These are phyloP conservation scores for Trametes cubensis DNA, from an alignment of 768 basidiomycete genomes.

Conservation along the genomic window DNA sequence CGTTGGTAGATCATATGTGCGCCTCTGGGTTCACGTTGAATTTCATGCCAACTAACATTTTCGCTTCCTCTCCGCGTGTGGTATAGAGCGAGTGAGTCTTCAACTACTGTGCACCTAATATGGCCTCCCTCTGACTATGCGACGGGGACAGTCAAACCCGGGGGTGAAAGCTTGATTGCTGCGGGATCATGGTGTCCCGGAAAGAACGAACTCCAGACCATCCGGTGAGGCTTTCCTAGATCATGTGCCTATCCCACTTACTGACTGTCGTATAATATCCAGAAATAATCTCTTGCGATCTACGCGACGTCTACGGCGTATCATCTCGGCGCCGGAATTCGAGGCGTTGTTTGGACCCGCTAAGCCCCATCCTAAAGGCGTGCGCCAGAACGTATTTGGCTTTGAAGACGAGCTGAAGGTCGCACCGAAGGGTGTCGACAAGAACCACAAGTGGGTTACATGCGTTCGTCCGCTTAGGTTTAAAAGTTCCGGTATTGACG, in stretches of 20 bases:
- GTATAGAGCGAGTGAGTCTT: conserved; percentile 30
- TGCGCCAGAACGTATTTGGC: conserved; percentile 80
- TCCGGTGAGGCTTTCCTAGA: conserved; percentile 47
- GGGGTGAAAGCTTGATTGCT: conserved; percentile 71
- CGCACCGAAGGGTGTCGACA: conserved; percentile 88
- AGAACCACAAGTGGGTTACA: conserved; percentile 66
- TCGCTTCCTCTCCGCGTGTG: background rate
- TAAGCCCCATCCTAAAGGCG: conserved; percentile 59
- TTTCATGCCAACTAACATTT: background rate
- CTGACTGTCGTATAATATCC: background rate
- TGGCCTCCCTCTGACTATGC: conserved; percentile 6
- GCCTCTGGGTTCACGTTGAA: conserved; percentile 25
- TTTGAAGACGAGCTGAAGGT: conserved; percentile 85
- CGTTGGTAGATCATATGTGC: conserved; percentile 61
- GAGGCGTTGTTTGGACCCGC: conserved; percentile 77
- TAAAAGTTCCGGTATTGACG: background rate
- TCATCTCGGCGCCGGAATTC: conserved; percentile 73
- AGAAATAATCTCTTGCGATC: conserved; percentile 67
- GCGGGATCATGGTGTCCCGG: conserved; percentile 81
- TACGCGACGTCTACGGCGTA: conserved; percentile 60
- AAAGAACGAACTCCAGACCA: conserved; percentile 75
- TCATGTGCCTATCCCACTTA: background rate
- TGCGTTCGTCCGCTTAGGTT: background rate
- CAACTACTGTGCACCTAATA: conserved; percentile 16
- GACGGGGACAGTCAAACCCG: conserved; percentile 56